Evolutionary conservation across 257 asterid genomes (phyloP).

Genomic region (Scutellaria barbata): DNA sequence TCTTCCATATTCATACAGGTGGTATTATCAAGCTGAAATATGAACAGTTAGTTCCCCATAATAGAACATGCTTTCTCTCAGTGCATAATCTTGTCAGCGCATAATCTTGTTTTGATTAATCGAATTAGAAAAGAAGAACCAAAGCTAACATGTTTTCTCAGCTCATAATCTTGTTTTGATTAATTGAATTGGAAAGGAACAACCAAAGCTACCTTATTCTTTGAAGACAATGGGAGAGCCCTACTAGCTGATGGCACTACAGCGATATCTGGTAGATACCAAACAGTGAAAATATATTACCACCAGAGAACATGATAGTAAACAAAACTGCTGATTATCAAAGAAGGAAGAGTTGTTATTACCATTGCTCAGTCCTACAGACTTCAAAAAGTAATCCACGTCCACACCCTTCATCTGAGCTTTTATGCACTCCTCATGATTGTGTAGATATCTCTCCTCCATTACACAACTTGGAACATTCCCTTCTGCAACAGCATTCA

Average conservation of each 20-base stretch:
- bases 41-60: not conserved
- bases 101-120: not conserved
- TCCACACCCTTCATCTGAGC: slow-evolving; percentile 56
- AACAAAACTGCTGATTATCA: not conserved
- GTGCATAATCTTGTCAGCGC: not conserved
- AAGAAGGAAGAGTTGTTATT: slow-evolving; percentile 13
- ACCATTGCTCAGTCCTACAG: slow-evolving; percentile 73
- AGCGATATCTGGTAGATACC: slow-evolving; percentile 38
- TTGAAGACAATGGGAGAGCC: slow-evolving; percentile 39
- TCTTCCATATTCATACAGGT: slow-evolving; percentile 51
- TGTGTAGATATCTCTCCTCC: slow-evolving; percentile 75
- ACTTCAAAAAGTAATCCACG: slow-evolving; percentile 60
- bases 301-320: not conserved
- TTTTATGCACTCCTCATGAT: slow-evolving; percentile 76
- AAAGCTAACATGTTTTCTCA: slow-evolving; percentile 16
- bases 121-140: slow-evolving; percentile 7
- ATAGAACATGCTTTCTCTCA: not conserved
- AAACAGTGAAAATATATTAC: slow-evolving; percentile 14
- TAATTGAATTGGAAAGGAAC: slow-evolving; percentile 16
- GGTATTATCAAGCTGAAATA: not conserved
- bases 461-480: slow-evolving; percentile 39
- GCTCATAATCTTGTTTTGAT: not conserved
- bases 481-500: slow-evolving; percentile 47
- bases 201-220: slow-evolving; percentile 50
- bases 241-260: slow-evolving; percentile 36